Base-by-base conservation (phyloP, 805 yeast genomes). In the Saccharomycopsis fodiens region DNA sequence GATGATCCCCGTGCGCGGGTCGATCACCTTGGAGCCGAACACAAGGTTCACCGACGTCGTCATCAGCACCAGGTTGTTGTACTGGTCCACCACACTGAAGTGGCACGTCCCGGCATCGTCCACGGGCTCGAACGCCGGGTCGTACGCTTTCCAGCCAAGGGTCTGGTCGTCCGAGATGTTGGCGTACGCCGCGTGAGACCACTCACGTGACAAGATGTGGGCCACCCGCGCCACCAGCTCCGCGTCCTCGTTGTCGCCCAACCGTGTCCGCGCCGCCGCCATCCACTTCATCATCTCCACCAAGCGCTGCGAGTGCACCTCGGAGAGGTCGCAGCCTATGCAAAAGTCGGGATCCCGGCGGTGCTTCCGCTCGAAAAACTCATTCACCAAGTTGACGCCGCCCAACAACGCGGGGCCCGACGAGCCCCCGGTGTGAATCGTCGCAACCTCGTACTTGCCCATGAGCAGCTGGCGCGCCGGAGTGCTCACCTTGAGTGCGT, bases 91-190 rank as follows among this genome's bases (percentile, higher is more conserved):
- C 1, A 91, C 74, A 5, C 91, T 78, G 54, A 89, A 78, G 57
- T 87, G 95, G 0, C 97, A 73, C 0, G 98, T 91, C 1, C 98
- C 98, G 57, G 85, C 85, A 1, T 91, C 85, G n/a, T 83, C 84
- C 43, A 75, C 76, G 32, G 78, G 66, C 54, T 83, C 87, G 58
- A 78, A 91, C 13, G 79, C 76, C 0, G 97, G 97, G 29, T 78
- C 69, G 58, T 91, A 91, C 50, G 77, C 79, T 30, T 72, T 59
- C 89, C 91, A 88, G 5, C 65, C 68, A 23, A 73, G 56, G 0
- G 97, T 91, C 39, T 61, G 60, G 35, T 63, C 52, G 50, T 76
- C 81, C 25, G 76, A 67, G 45, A 86, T 82, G 45, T 72, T 73
- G 0, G 56, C 46, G 2, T 63, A 59, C 0, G 83, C 76, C 2